Evolutionary conservation across 768 basidiomycete genomes (phyloP), one percentile per base, ranked within the genome.

Genomic region (Mycena latifolia): DNA sequence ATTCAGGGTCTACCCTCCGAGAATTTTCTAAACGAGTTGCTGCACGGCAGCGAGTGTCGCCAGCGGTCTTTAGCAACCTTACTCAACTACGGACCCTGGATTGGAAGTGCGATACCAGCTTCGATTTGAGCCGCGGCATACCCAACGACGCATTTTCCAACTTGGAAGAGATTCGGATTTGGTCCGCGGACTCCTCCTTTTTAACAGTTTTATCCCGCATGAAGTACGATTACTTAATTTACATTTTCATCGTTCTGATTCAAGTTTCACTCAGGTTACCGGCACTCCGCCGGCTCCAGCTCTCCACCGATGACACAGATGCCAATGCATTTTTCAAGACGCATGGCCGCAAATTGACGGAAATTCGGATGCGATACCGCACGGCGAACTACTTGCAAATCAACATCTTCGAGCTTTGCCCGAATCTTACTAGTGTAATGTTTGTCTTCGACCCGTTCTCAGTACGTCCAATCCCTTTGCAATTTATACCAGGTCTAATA

Each of bases 281-380:
- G n/a, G 53, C 33, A 14, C 56, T 65, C 20, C 41, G 17, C 5
- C 56, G 41, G 12, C 31, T 58, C 8, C 25, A 20, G 31, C 31
- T 58, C n/a, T 46, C 12, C 20, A 1, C 5, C 29, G 33, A 45
- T 8, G 37, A 7, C 33, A 11, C 20, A 6, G 15, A 10, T 43
- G 2, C 20, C 37, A 29, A 29, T 8, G 5, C 4, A 14, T 56
- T 63, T 18, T 39, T 63, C 20, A 2, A 51, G 27, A 43, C 33
- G 7, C 63, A 65, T 31, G 64, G 64, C 2, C 1, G 1, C 45
- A 60, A 60, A 41, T 22, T 65, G 27, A 41, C 45, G 33, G 45
- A 60, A 15, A 35, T 65, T 33, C 5, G 18, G n/a, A 18, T 60
- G 12, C 28, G 33, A 9, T 55, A 39, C 22, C 6, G 24, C 1